These are phyloP conservation scores for Kockiozyma suomiensis DNA, from an alignment of 805 yeast genomes.

Conservation along the genomic window DNA sequence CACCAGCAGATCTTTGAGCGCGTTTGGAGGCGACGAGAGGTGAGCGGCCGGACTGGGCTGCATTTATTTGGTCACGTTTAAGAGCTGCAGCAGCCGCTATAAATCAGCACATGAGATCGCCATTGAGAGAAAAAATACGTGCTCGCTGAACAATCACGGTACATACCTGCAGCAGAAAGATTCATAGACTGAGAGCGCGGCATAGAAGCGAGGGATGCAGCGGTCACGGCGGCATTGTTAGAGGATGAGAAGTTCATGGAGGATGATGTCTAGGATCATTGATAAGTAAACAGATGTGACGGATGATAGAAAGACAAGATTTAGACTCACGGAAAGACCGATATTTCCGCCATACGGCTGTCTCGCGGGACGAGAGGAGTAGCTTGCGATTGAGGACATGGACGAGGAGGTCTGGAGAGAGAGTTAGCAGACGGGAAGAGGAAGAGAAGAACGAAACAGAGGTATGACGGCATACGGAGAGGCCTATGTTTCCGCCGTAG, in stretches of 20 bases:
- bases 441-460: background rate
- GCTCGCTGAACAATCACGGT: background rate
- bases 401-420: constrained; percentile 1
- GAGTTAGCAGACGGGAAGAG: background rate
- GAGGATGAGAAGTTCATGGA: constrained; percentile 23
- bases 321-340: constrained; percentile 11
- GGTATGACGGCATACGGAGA: background rate
- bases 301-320: background rate
- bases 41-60: constrained; percentile 11
- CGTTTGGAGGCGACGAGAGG: constrained; percentile 18
- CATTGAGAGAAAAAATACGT: background rate
- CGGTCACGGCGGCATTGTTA: constrained; percentile 15
- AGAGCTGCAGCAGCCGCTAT: constrained; percentile 33
- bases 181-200: constrained; percentile 23
- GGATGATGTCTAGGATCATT: constrained; percentile 27
- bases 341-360: constrained; percentile 23
- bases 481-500: constrained; percentile 12
- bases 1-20: constrained; percentile 2
- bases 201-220: constrained; percentile 17
- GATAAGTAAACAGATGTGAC: background rate
- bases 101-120: constrained; percentile 1
- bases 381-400: background rate
- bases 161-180: constrained; percentile 31
- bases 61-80: constrained; percentile 12
- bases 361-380: background rate